These are phyloP conservation scores for Aspergillus sojae DNA, from an alignment of 2,329 filamentous ascomycete species.

Conservation along the genomic window DNA sequence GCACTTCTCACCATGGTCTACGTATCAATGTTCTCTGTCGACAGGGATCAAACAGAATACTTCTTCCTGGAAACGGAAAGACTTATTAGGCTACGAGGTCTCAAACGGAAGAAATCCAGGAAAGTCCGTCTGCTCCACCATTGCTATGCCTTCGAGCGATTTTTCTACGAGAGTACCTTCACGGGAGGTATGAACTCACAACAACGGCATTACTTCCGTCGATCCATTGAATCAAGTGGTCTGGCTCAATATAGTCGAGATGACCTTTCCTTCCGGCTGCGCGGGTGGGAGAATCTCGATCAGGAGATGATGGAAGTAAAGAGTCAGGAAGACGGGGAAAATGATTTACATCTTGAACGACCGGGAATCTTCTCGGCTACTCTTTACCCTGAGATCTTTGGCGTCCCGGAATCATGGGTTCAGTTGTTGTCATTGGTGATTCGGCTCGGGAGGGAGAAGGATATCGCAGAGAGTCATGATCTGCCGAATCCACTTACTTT, in stretches of 20 bases:
- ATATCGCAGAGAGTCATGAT: not conserved
- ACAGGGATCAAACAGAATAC: not conserved
- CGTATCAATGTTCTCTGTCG: not conserved
- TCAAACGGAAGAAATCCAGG: not conserved
- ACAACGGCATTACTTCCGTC: not conserved
- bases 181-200: not conserved
- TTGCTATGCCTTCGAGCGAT: not conserved
- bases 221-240: not conserved
- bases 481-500: not conserved
- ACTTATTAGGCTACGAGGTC: not conserved
- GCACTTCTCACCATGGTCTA: not conserved
- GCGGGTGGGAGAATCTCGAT: not conserved
- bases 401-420: not conserved
- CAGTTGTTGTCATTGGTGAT: not conserved
- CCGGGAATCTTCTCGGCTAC: not conserved
- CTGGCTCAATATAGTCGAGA: not conserved
- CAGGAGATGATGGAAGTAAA: not conserved
- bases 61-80: not conserved
- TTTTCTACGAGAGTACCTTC: not conserved
- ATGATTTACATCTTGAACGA: not conserved
- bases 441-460: not conserved
- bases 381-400: not conserved
- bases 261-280: not conserved
- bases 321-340: not conserved
- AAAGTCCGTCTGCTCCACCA: not conserved